These are phyloP conservation scores for Sphaerostilbella broomeana DNA, from an alignment of 2,329 filamentous ascomycete species.

Conservation along the genomic window DNA sequence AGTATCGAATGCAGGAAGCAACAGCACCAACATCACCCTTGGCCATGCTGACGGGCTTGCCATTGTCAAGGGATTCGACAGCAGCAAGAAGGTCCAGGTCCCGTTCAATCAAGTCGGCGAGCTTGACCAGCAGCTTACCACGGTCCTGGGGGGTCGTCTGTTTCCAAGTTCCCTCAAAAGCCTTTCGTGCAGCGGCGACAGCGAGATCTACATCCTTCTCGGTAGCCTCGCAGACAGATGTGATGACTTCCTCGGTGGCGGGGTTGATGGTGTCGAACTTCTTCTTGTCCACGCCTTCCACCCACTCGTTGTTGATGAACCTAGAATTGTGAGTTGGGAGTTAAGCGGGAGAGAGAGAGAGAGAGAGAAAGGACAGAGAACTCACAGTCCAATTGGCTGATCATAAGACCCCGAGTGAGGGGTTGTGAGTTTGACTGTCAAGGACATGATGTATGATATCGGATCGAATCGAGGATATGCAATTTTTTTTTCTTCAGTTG, in stretches of 20 bases:
- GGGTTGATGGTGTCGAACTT: slow-evolving; percentile 93
- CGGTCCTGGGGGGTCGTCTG: slow-evolving; percentile 64
- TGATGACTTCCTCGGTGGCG: slow-evolving; percentile 75
- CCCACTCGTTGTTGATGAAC: slow-evolving; percentile 91
- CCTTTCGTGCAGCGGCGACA: slow-evolving; percentile 77
- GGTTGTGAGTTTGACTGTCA: slow-evolving; percentile 59
- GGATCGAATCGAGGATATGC: not conserved
- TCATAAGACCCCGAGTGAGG: slow-evolving; percentile 54
- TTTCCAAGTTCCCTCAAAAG: slow-evolving; percentile 69
- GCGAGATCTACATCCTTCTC: slow-evolving; percentile 82
- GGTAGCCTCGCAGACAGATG: slow-evolving; percentile 73
- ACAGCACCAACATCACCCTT: slow-evolving; percentile 66
- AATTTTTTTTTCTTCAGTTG: not conserved
- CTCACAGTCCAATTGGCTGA: slow-evolving; percentile 58
- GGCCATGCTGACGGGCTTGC: slow-evolving; percentile 71
- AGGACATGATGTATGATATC: slow-evolving; percentile 35
- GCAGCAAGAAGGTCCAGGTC: slow-evolving; percentile 69
- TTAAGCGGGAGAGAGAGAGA: not conserved
- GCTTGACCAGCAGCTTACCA: slow-evolving; percentile 62
- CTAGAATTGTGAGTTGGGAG: too few relatives aligned
- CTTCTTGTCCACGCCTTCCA: slow-evolving; percentile 72
- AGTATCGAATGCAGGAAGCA: slow-evolving; percentile 64
- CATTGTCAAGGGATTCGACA: slow-evolving; percentile 83
- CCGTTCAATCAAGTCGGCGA: slow-evolving; percentile 75
- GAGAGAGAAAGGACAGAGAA: not conserved